These are phyloP conservation scores for Neurospora discreta DNA, from an alignment of 495 filamentous ascomycete species.

Conservation along the genomic window DNA sequence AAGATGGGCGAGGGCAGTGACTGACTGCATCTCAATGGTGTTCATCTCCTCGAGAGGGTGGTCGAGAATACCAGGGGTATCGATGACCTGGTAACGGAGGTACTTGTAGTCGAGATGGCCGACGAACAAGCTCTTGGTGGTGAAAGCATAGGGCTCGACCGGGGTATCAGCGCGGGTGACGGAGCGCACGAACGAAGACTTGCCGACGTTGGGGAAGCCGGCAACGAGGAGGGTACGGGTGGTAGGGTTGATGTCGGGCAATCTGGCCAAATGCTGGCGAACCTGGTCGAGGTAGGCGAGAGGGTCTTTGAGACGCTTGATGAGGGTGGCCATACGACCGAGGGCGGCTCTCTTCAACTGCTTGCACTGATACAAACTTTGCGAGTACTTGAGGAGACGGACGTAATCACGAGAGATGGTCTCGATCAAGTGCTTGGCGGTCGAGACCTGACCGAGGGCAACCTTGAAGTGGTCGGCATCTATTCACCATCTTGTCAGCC, in stretches of 20 bases:
- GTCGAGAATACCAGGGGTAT: constrained; percentile 82
- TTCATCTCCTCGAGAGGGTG: constrained; percentile 99
- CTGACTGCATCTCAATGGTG: constrained; percentile 96
- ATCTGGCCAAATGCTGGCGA: constrained; percentile 90
- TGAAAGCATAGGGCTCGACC: constrained; percentile 97
- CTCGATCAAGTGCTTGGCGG: constrained; percentile 92
- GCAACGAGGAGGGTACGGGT: constrained; percentile 91
- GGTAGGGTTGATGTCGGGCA: constrained; percentile 95
- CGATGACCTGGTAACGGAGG: constrained; percentile 55
- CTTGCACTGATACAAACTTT: constrained; percentile 67
- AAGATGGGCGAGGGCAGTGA: constrained; percentile 93
- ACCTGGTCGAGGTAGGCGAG: constrained; percentile 95
- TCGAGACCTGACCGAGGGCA: constrained; percentile 88
- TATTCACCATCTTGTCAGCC: constrained; percentile 51
- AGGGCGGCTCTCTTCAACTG: constrained; percentile 40
- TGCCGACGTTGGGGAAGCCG: constrained; percentile 96
- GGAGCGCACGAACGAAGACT: constrained; percentile 85
- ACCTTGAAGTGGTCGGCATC: constrained; percentile 97
- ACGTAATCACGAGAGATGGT: constrained; percentile 91
- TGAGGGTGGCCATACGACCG: constrained; percentile 94
- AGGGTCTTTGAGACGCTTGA: constrained; percentile 84
- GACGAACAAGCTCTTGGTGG: constrained; percentile 93
- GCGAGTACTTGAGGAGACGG: constrained; percentile 78
- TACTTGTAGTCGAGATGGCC: constrained; percentile 99
- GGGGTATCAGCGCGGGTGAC: constrained; percentile 94